Percentiles rank a stretch among this genome's conserved stretches.
phyloP scores from a whole-genome alignment of 2,329 filamentous ascomycete species.

The Helotiales sp. region DNA sequence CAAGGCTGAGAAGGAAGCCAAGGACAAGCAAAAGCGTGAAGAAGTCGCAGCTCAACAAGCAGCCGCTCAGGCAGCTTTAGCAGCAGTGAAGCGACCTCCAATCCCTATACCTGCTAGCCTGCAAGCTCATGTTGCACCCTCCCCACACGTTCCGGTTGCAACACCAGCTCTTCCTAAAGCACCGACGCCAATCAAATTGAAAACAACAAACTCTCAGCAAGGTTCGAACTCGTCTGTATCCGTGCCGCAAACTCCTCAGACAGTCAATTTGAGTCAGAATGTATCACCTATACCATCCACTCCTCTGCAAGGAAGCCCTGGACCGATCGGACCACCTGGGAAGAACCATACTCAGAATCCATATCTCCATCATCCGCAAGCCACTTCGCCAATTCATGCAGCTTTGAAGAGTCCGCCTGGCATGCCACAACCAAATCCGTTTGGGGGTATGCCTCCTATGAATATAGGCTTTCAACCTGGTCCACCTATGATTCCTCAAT shows the following conservation, averaged over 20 bases:
- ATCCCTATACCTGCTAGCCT: constrained; percentile 55
- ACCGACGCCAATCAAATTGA: constrained; percentile 74
- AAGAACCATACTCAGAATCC: constrained; percentile 55
- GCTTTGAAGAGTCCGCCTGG: constrained; percentile 59
- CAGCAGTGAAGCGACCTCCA: constrained; percentile 45
- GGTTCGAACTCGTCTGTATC: constrained; percentile 65
- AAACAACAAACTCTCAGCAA: constrained; percentile 74
- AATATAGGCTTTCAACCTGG: constrained; percentile 55
- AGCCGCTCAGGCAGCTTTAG: constrained; percentile 39
- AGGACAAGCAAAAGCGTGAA: constrained; percentile 51
- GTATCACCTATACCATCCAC: constrained; percentile 61
- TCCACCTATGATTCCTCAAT: constrained; percentile 41
- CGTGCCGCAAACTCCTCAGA: constrained; percentile 68
- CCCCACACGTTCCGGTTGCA: constrained; percentile 76
- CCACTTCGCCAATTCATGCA: constrained; percentile 62
- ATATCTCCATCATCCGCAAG: constrained; percentile 57
- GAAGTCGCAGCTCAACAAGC: constrained; percentile 39
- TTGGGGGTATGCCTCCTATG: constrained; percentile 53
- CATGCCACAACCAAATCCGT: constrained; percentile 42
- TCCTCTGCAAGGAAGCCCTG: constrained; percentile 65
- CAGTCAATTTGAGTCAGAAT: constrained; percentile 55
- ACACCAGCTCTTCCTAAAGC: constrained; percentile 83
- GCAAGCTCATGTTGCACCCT: constrained; percentile 63
- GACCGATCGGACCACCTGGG: constrained; percentile 60
- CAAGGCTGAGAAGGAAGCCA: constrained; percentile 45